A percentile compares a stretch with the other conserved stretches of the same genome.
phyloP scores from a whole-genome alignment of 371 early-diverging fungal species.

The Mucor irregularis region DNA sequence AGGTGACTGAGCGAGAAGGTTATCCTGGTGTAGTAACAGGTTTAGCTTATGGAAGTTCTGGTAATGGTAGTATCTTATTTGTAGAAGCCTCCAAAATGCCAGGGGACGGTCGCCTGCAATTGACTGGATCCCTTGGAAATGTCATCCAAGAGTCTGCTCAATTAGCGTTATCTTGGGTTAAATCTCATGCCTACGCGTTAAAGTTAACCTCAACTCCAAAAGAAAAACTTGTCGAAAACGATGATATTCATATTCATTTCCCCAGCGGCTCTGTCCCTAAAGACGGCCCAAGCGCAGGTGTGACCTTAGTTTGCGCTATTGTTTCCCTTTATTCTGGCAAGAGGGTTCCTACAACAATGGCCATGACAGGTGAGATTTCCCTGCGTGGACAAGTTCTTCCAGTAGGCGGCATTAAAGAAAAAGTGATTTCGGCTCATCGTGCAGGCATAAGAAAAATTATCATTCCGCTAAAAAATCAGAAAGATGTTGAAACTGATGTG shows the following conservation, averaged over 20 bases:
- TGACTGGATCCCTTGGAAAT: constrained; percentile 84
- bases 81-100: constrained; percentile 80
- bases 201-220: constrained; percentile 42
- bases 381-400: constrained; percentile 80
- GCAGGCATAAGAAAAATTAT: constrained; percentile 67
- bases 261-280: constrained; percentile 83
- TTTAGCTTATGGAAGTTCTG: constrained; percentile 77
- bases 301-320: constrained; percentile 75
- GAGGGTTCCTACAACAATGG: constrained; percentile 54
- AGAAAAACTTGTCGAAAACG: constrained; percentile 30
- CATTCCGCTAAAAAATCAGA: constrained; percentile 53
- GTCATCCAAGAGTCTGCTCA: constrained; percentile 88
- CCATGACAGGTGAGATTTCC: constrained; percentile 89
- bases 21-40: constrained; percentile 83
- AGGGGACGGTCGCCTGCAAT: constrained; percentile 66
- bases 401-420: constrained; percentile 89
- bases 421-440: constrained; percentile 81
- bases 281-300: constrained; percentile 73
- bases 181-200: constrained; percentile 63
- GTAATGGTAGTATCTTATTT: constrained; percentile 76
- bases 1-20: constrained; percentile 63
- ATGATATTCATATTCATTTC: constrained; percentile 83
- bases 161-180: constrained; percentile 80
- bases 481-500: constrained; percentile 39
- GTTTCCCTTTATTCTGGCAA: constrained; percentile 72